phyloP scores from a whole-genome alignment of 2,329 filamentous ascomycete species.

The Xylariaceae sp. region DNA sequence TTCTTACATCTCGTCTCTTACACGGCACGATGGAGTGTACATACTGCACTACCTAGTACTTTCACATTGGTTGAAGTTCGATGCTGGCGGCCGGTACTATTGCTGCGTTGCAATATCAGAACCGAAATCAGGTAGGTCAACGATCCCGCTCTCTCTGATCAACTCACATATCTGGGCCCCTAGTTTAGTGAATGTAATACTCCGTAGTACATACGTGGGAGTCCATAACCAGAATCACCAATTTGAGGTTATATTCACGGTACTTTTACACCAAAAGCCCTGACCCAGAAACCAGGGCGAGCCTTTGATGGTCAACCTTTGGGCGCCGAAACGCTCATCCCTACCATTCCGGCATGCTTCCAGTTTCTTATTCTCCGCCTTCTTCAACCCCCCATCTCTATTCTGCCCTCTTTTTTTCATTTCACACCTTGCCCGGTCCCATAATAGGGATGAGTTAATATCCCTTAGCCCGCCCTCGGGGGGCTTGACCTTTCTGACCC shows the following conservation, averaged over 20 bases:
- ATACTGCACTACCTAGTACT: not conserved
- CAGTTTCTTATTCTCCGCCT: not conserved
- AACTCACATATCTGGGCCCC: too few species aligned
- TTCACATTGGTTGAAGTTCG: not conserved
- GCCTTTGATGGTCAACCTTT: not conserved
- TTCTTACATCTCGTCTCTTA: not conserved
- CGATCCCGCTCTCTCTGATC: not conserved
- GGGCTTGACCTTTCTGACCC: not conserved
- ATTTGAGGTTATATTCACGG: not conserved
- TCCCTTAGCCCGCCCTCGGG: not conserved
- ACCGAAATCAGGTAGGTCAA: not conserved
- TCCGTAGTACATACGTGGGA: too few species aligned
- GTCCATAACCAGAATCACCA: not conserved
- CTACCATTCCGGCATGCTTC: not conserved
- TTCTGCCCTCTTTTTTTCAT: not conserved
- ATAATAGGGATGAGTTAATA: not conserved
- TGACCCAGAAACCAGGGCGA: not conserved
- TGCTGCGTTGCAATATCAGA: not conserved
- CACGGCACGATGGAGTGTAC: not conserved
- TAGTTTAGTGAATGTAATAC: too few species aligned
- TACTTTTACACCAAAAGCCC: not conserved
- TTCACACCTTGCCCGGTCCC: not conserved
- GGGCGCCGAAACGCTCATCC: not conserved
- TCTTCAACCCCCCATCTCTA: not conserved
- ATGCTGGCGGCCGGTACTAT: not conserved